These are phyloP conservation scores for Pisolithus albus DNA, from an alignment of 768 basidiomycete species.

Conservation along the genomic window DNA sequence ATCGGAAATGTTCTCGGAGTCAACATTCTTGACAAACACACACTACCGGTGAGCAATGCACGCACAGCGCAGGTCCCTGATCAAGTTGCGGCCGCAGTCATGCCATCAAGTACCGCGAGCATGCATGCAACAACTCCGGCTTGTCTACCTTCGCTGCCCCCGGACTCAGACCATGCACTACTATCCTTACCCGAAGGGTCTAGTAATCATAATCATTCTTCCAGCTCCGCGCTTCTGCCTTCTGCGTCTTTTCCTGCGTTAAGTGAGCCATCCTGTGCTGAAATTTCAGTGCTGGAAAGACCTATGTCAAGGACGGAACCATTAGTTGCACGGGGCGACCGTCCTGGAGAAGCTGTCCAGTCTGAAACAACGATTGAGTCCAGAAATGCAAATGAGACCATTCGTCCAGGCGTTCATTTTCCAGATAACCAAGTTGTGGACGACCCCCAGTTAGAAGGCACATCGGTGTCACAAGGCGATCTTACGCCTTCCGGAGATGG, in stretches of 20 bases:
- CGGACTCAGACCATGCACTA: background rate
- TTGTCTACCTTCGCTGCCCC: background rate
- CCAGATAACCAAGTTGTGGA: background rate
- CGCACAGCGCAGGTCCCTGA: constrained; percentile 3
- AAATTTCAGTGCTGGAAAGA: constrained; percentile 11
- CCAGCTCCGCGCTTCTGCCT: constrained; percentile 18
- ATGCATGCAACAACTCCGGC: constrained; percentile 19
- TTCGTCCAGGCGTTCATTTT: constrained; percentile 13
- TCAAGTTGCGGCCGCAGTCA: constrained; percentile 16
- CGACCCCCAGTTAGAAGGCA: constrained; percentile 15
- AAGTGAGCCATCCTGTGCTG: constrained; percentile 2
- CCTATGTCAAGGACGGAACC: constrained; percentile 18
- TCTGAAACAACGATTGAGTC: constrained; percentile 9
- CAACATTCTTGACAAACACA: constrained; percentile 38
- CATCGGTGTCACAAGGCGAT: constrained; percentile 59
- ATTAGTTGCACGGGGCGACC: constrained; percentile 4
- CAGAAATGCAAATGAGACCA: constrained; percentile 6
- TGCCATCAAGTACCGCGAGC: constrained; percentile 13
- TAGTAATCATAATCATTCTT: constrained; percentile 12
- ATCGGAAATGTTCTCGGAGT: constrained; percentile 72
- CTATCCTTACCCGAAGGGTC: constrained; percentile 12
- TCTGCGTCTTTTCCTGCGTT: constrained; percentile 8
- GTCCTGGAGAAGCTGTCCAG: constrained; percentile 5
- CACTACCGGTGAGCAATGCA: constrained; percentile 2
- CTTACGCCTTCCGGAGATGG: constrained; percentile 53